phyloP scores from a whole-genome alignment of 1,284 basidiomycete species.

The Ustilago crameri region DNA sequence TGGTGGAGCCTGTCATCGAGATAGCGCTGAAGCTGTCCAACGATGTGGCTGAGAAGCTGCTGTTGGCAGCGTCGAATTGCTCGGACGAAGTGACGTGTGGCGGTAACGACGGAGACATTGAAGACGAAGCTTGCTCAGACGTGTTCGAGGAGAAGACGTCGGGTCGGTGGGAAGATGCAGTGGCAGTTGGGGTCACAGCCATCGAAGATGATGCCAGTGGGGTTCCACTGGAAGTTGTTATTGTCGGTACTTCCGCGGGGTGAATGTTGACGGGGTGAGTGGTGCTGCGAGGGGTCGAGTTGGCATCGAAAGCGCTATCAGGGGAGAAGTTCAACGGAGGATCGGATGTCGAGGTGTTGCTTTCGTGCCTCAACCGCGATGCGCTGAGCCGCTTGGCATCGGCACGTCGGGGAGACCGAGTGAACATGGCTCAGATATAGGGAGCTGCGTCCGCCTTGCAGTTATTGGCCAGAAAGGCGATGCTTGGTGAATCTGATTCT shows the following conservation, averaged over 20 bases:
- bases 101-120: constrained; percentile 5
- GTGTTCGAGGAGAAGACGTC: constrained; percentile 2
- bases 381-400: constrained; percentile 28
- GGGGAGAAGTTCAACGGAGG: neutral
- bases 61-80: constrained; percentile 12
- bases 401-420: constrained; percentile 16
- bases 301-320: neutral
- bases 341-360: constrained; percentile 1
- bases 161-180: neutral
- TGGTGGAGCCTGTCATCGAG: constrained; percentile 32
- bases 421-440: constrained; percentile 24
- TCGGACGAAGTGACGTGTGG: constrained; percentile 10
- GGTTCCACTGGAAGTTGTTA: constrained; percentile 27
- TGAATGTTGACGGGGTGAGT: constrained; percentile 11
- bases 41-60: constrained; percentile 37
- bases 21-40: constrained; percentile 35
- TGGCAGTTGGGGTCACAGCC: neutral
- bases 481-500: neutral
- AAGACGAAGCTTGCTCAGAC: constrained; percentile 1
- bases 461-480: neutral
- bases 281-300: constrained; percentile 4
- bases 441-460: neutral
- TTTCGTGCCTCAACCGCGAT: constrained; percentile 5
- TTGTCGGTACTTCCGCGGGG: constrained; percentile 25
- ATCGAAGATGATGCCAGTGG: constrained; percentile 21